Percentiles rank a stretch among this genome's conserved stretches.
These are phyloP conservation scores for Kockovaella imperatae DNA, from an alignment of 768 basidiomycete genomes.

Conservation along the genomic window DNA sequence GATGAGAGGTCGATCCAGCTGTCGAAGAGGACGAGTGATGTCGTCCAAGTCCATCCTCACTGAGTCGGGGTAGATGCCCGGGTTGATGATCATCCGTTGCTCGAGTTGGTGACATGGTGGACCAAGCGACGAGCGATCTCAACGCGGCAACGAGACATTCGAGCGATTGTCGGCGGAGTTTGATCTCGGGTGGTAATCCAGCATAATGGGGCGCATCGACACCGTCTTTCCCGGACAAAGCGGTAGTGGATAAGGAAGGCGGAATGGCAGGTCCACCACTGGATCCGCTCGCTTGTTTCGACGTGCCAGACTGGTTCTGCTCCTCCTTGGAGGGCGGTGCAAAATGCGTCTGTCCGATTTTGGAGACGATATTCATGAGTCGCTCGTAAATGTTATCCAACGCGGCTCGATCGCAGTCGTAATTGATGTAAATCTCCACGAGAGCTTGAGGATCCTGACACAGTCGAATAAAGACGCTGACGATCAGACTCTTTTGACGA, in stretches of 20 bases:
- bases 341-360: conserved; percentile 62
- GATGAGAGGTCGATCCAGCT: conserved; percentile 20
- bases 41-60: conserved; percentile 24
- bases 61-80: conserved; percentile 11
- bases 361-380: conserved; percentile 93
- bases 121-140: conserved; percentile 86
- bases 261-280: conserved; percentile 49
- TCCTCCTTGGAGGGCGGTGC: conserved; percentile 42
- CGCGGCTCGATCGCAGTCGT: conserved; percentile 93
- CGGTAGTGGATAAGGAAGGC: conserved; percentile 59
- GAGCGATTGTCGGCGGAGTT: conserved; percentile 82
- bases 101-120: conserved; percentile 16
- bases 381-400: conserved; percentile 96
- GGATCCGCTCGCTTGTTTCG: conserved; percentile 47
- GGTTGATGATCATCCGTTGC: conserved; percentile 17
- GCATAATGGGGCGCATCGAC: conserved; percentile 56
- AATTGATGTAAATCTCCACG: conserved; percentile 97
- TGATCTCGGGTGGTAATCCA: conserved; percentile 60
- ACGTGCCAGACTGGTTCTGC: conserved; percentile 23
- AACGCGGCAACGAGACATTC: conserved; percentile 85
- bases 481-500: conserved; percentile 86
- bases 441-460: conserved; percentile 95
- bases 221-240: conserved; percentile 40
- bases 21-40: conserved; percentile 11
- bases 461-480: conserved; percentile 72